Conservation (phyloP, 805 yeast genomes). For the Teunomyces barrocoloradensis region DNA sequence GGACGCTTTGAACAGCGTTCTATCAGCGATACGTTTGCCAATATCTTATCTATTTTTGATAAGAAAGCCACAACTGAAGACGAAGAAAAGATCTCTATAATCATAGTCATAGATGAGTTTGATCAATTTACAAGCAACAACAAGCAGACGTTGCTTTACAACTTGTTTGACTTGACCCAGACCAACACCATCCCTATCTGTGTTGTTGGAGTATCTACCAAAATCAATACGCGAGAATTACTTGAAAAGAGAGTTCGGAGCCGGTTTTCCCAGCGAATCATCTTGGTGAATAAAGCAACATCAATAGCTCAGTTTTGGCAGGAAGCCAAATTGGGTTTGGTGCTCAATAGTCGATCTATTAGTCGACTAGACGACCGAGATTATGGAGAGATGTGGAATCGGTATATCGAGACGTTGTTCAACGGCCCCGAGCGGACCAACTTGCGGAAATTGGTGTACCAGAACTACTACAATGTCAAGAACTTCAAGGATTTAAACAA, state of each 20-base stretch:
- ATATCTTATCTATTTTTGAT: constrained; percentile 54
- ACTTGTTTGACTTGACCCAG: constrained; percentile 84
- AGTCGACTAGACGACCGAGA: constrained; percentile 12
- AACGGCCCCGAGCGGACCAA: constrained; percentile 7
- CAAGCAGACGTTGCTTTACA: constrained; percentile 83
- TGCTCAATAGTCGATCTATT: constrained; percentile 17
- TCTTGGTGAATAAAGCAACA: constrained; percentile 54
- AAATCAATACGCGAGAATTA: constrained; percentile 71
- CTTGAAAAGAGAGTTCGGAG: constrained; percentile 90
- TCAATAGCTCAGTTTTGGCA: constrained; percentile 50
- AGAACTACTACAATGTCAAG: constrained; percentile 57
- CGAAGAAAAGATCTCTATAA: constrained; percentile 48
- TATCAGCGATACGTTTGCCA: constrained; percentile 58
- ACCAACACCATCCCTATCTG: constrained; percentile 67
- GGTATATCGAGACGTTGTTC: constrained; percentile 23
- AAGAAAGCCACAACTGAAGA: constrained; percentile 20
- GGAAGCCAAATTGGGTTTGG: constrained; percentile 43
- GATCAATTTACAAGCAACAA: constrained; percentile 70
- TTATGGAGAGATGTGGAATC: constrained; percentile 46
- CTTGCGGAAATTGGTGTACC: constrained; percentile 13
- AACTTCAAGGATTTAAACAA: constrained; percentile 51
- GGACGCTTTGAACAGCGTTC: constrained; percentile 48
- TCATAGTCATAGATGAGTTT: constrained; percentile 82
- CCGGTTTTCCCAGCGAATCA: constrained; percentile 78
- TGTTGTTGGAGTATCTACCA: constrained; percentile 76